Conservation (phyloP, 208 protist species). For the Acanthamoeba triangularis region DNA sequence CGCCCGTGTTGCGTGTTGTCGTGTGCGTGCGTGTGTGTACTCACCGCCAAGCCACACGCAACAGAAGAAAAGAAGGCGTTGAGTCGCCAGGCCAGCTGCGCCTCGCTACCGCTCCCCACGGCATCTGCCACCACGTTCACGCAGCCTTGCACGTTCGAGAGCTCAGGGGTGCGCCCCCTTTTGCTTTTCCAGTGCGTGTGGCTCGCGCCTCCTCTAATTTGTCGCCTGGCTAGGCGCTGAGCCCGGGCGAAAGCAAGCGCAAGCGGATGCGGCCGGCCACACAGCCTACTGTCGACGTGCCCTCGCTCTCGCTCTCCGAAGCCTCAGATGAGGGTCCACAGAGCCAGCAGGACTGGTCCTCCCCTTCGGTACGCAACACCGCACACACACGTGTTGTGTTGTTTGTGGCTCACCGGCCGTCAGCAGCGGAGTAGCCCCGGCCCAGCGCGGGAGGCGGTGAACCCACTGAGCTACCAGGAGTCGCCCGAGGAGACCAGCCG, state of each 20-base stretch:
- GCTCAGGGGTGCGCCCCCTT: background rate
- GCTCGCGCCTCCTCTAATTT: too few species aligned
- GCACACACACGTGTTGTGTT: too few species aligned
- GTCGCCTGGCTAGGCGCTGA: background rate
- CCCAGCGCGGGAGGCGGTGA: background rate
- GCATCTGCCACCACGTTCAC: background rate
- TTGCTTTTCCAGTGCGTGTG: too few species aligned
- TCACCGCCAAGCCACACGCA: background rate
- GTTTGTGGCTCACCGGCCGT: background rate
- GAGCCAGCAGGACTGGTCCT: too few species aligned
- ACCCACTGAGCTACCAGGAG: background rate
- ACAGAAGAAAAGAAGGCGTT: background rate
- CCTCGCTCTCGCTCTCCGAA: background rate
- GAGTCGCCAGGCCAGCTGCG: background rate
- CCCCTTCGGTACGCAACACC: too few species aligned
- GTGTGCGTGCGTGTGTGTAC: background rate
- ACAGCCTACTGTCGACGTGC: too few species aligned
- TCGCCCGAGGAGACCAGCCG: slow-evolving; percentile 2
- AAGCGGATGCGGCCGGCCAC: background rate
- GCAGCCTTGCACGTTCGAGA: background rate
- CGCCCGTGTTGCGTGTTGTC: background rate
- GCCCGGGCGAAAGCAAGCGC: background rate
- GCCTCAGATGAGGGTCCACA: background rate
- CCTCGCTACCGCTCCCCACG: background rate
- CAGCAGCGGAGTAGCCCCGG: background rate